Percentiles rank a stretch among this genome's conserved stretches.
Conservation (phyloP, 768 basidiomycete genomes). For the Inosperma sp. region DNA sequence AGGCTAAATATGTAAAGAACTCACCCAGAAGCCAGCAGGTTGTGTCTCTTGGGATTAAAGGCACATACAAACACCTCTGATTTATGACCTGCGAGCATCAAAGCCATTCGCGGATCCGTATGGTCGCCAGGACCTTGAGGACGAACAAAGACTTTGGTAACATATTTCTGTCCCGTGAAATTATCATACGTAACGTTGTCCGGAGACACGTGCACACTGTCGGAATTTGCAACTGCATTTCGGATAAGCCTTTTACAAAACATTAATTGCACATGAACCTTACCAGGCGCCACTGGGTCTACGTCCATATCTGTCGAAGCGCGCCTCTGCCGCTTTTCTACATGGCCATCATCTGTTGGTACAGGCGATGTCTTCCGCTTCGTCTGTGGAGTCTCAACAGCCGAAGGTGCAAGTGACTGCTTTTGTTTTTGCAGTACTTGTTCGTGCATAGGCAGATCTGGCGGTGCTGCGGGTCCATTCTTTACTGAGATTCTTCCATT, state of each 20-base stretch:
- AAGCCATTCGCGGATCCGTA: slow-evolving; percentile 39
- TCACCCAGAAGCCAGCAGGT: slow-evolving; percentile 72
- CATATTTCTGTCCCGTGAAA: slow-evolving; percentile 23
- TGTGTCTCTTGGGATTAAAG: slow-evolving; percentile 63
- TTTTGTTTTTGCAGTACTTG: slow-evolving; percentile 13
- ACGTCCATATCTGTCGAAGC: slow-evolving; percentile 46
- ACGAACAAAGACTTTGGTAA: slow-evolving; percentile 31
- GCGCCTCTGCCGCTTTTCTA: slow-evolving; percentile 61
- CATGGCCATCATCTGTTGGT: slow-evolving; percentile 41
- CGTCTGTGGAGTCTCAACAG: slow-evolving; percentile 17
- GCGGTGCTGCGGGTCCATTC: slow-evolving; percentile 1
- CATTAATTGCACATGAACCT: neutral
- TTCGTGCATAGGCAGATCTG: slow-evolving; percentile 11
- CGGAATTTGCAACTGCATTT: neutral
- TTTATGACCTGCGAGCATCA: slow-evolving; percentile 54
- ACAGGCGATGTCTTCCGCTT: slow-evolving; percentile 56
- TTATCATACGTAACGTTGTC: slow-evolving; percentile 14
- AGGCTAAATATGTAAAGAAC: slow-evolving; percentile 19
- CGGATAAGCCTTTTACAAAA: neutral
- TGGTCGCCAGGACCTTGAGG: slow-evolving; percentile 41
- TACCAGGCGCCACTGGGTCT: slow-evolving; percentile 37
- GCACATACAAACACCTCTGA: slow-evolving; percentile 76
- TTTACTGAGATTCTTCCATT: slow-evolving; percentile 8
- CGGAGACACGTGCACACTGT: neutral
- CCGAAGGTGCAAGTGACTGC: slow-evolving; percentile 13